phyloP scores from a whole-genome alignment of 2,329 filamentous ascomycete genomes.

The Boeremia lycopersici region DNA sequence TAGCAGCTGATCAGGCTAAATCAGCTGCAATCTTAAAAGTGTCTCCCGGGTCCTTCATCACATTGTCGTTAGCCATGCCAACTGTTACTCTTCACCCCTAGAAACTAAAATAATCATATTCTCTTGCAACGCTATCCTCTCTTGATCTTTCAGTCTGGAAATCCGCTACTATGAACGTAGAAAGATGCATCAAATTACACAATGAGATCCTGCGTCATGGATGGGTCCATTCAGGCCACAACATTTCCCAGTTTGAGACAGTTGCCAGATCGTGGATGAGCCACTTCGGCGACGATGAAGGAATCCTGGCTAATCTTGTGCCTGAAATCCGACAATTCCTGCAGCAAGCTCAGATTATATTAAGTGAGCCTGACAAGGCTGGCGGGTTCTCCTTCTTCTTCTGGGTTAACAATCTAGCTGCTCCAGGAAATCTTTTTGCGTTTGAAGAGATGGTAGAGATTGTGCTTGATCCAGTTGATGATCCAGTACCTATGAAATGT shows the following conservation, averaged over 20 bases:
- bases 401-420: neutral
- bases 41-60: too few relatives aligned
- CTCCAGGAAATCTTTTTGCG: neutral
- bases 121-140: too few relatives aligned
- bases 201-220: conserved; percentile 1
- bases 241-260: neutral
- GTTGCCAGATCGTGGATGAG: neutral
- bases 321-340: neutral
- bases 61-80: too few relatives aligned
- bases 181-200: neutral
- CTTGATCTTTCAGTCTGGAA: too few relatives aligned
- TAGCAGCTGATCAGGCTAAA: too few relatives aligned
- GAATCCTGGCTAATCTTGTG: neutral
- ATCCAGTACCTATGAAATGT: too few relatives aligned
- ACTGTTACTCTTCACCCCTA: too few relatives aligned
- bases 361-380: neutral
- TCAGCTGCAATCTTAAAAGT: too few relatives aligned
- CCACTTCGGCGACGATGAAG: neutral
- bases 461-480: too few relatives aligned
- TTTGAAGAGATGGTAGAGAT: neutral
- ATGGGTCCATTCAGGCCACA: neutral
- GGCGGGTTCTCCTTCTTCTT: neutral
- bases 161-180: neutral
- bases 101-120: too few relatives aligned
- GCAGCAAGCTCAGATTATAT: neutral